phyloP scores from a whole-genome alignment of 192 early-diverging fungal species.

The Radiomyces spectabilis region DNA sequence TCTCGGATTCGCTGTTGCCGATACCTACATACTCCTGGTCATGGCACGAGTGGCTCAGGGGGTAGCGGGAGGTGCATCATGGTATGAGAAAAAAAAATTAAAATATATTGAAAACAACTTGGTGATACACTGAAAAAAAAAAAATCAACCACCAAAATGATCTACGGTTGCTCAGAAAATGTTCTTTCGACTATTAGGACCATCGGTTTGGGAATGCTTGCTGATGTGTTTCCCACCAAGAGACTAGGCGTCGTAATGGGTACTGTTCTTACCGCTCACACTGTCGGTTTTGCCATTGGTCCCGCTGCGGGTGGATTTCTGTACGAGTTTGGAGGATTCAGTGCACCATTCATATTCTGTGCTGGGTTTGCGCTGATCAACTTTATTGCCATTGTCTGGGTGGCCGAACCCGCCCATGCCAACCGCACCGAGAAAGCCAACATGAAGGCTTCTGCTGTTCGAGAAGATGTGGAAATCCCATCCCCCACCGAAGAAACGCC shows the following conservation, averaged over 20 bases:
- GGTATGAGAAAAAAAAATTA: conserved; percentile 25
- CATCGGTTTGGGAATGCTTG: conserved; percentile 62
- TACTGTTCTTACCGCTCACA: conserved; percentile 55
- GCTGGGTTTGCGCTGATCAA: conserved; percentile 50
- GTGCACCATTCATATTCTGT: conserved; percentile 64
- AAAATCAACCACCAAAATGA: neutral
- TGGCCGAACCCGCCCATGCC: conserved; percentile 46
- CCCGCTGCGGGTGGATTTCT: conserved; percentile 60
- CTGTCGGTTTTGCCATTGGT: conserved; percentile 62
- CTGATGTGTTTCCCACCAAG: conserved; percentile 59
- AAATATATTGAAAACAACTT: neutral
- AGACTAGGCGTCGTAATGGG: conserved; percentile 68
- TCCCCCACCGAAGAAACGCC: neutral
- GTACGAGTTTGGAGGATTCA: conserved; percentile 56
- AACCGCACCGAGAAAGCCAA: neutral
- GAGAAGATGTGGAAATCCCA: conserved; percentile 7
- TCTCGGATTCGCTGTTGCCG: conserved; percentile 53
- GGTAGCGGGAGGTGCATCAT: conserved; percentile 63
- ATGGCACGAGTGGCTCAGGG: conserved; percentile 67
- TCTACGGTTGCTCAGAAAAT: neutral
- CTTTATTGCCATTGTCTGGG: conserved; percentile 50
- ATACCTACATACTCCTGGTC: conserved; percentile 57
- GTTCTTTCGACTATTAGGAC: conserved; percentile 31
- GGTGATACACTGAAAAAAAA: neutral
- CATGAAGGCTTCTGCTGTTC: conserved; percentile 1